phyloP scores from a whole-genome alignment of 192 early-diverging fungal genomes.

The Linnemannia exigua region DNA sequence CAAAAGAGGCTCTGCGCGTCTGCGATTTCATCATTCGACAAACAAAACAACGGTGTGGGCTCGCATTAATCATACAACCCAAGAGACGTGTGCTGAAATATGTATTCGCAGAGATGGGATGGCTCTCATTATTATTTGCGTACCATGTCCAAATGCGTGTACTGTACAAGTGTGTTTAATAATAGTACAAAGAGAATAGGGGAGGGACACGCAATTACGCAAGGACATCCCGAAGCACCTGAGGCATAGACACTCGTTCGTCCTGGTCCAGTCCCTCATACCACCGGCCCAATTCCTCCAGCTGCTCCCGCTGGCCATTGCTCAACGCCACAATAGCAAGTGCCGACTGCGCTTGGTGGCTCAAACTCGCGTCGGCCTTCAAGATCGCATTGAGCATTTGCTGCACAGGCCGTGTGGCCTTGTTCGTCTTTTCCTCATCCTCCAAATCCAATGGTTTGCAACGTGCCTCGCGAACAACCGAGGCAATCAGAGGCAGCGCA shows the following conservation, averaged over 20 bases:
- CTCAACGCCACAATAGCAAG: constrained; percentile 27
- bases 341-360: constrained; percentile 25
- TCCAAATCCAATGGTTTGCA: not conserved
- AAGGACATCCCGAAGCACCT: not conserved
- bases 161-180: not conserved
- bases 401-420: constrained; percentile 1
- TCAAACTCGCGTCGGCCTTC: constrained; percentile 13
- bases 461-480: constrained; percentile 20
- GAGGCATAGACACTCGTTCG: not conserved
- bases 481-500: constrained; percentile 31
- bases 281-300: not conserved
- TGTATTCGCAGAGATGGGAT: not conserved
- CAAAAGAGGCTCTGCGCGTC: not conserved
- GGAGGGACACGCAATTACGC: not conserved
- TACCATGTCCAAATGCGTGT: not conserved
- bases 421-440: not conserved
- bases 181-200: not conserved
- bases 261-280: not conserved
- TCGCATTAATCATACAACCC: not conserved
- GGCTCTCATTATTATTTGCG: not conserved
- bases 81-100: too few species aligned
- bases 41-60: not conserved
- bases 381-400: constrained; percentile 30
- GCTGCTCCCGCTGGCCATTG: constrained; percentile 2
- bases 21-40: constrained; percentile 4